These are phyloP conservation scores for Leccinum pallidistipes DNA, from an alignment of 1,284 basidiomycete genomes.

Conservation along the genomic window DNA sequence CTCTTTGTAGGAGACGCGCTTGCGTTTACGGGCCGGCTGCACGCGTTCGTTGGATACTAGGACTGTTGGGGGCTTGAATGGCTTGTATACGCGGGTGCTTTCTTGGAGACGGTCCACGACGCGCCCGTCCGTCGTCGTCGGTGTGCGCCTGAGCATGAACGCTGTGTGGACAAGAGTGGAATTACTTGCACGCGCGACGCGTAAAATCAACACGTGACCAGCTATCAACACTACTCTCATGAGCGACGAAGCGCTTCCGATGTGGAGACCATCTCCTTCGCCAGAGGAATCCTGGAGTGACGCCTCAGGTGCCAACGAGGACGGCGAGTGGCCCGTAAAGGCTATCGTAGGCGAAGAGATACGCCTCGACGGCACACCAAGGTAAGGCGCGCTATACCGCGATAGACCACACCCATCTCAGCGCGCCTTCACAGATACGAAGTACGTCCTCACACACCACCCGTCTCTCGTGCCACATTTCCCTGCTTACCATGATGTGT, in stretches of 20 bases:
- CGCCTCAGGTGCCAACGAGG: constrained; percentile 30
- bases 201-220: constrained; percentile 22
- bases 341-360: constrained; percentile 42
- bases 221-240: background rate
- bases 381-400: constrained; percentile 23
- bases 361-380: constrained; percentile 33
- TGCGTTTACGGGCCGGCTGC: constrained; percentile 77
- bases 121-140: constrained; percentile 68
- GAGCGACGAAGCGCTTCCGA: constrained; percentile 1
- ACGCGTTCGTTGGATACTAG: constrained; percentile 48
- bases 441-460: constrained; percentile 21
- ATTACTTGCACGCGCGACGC: background rate
- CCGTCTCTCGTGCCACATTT: background rate
- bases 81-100: constrained; percentile 70
- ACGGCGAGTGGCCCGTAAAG: constrained; percentile 37
- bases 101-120: constrained; percentile 65
- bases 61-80: constrained; percentile 75
- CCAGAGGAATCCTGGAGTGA: constrained; percentile 38
- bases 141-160: constrained; percentile 66
- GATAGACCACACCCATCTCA: constrained; percentile 5
- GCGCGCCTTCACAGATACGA: constrained; percentile 31
- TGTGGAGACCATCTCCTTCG: constrained; percentile 35
- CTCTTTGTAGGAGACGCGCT: constrained; percentile 80
- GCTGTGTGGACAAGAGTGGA: background rate
- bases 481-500: constrained; percentile 15